Percentiles rank a stretch among this genome's conserved stretches.
Conservation (phyloP, 2,329 filamentous ascomycete species). For the Paracoccidioides brasiliensis region DNA sequence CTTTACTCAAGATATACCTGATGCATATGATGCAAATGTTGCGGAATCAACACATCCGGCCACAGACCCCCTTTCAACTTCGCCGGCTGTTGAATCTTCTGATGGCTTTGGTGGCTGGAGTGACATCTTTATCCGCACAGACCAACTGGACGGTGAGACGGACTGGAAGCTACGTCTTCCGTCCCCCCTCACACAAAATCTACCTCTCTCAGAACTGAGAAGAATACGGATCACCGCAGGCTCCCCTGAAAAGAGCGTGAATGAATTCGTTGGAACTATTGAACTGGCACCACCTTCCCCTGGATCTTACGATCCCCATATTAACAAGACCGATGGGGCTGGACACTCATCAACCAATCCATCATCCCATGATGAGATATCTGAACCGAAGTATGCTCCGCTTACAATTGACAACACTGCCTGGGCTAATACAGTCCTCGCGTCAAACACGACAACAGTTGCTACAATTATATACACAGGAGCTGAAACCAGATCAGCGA, state of each 20-base stretch:
- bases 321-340: conserved; percentile 17
- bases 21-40: not conserved
- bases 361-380: conserved; percentile 11
- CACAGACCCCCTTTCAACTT: conserved; percentile 6
- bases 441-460: conserved; percentile 77
- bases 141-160: conserved; percentile 93
- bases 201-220: conserved; percentile 57
- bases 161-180: conserved; percentile 95
- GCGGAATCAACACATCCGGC: conserved; percentile 10
- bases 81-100: conserved; percentile 18
- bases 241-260: conserved; percentile 85
- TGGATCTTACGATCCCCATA: conserved; percentile 33
- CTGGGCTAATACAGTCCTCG: conserved; percentile 96
- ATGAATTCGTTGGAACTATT: conserved; percentile 85
- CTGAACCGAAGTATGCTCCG: conserved; percentile 47
- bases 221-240: conserved; percentile 61
- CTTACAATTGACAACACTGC: conserved; percentile 94
- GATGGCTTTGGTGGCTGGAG: conserved; percentile 38
- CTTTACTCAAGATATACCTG: not conserved
- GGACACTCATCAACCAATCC: conserved; percentile 6
- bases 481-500: conserved; percentile 78
- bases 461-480: conserved; percentile 92
- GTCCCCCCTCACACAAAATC: conserved; percentile 69
- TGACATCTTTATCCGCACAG: conserved; percentile 93
- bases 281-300: conserved; percentile 51